Evolutionary conservation across 345 rosid genomes (phyloP), one percentile per base, ranked within the genome.

Genomic region (Citrus inodora): DNA sequence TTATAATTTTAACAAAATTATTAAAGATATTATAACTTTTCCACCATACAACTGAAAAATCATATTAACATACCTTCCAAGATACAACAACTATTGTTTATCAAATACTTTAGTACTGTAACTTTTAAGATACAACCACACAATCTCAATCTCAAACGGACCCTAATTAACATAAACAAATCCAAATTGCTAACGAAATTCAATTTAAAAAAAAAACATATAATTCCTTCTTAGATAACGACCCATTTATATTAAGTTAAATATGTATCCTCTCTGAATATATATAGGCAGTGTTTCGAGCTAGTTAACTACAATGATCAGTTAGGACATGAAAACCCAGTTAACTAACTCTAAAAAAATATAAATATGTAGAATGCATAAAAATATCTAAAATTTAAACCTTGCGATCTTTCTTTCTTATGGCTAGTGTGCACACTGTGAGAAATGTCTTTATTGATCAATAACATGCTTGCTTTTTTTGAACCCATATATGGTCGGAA

Each of bases 111-210:
- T 46, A 46, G 0, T 9, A 0, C 4, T 6, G 0, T 35, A 35
- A 35, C 1, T 35, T 35, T 35, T 35, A 5, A 37, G 0, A 0
- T 37, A 7, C 2, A 7, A 0, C 9, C 0, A 1, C 9, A 37
- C 40, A 37, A 37, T 1, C 9, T 37, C 9, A 37, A 37, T 37
- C 2, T 0, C 40, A 37, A 37, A 37, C 8, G 0, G 2, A 37
- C 9, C 40, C 40, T 16, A 51, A 17, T 53, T 53, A 17, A 53
- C 58, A 53, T 17, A 53, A 17, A 53, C 22, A 17, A 9, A 17
- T 53, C n/a, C 2, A 53, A 53, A 53, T 53, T 17, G 22, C 2
- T 17, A 53, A 53, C 17, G 58, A 53, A 53, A 53, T 53, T 16
- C 7, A 53, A 53, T 53, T 53, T 5, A 17, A 53, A 17, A 17